These are phyloP conservation scores for Aspergillus udagawae DNA, from an alignment of 2,329 filamentous ascomycete genomes.

Conservation along the genomic window DNA sequence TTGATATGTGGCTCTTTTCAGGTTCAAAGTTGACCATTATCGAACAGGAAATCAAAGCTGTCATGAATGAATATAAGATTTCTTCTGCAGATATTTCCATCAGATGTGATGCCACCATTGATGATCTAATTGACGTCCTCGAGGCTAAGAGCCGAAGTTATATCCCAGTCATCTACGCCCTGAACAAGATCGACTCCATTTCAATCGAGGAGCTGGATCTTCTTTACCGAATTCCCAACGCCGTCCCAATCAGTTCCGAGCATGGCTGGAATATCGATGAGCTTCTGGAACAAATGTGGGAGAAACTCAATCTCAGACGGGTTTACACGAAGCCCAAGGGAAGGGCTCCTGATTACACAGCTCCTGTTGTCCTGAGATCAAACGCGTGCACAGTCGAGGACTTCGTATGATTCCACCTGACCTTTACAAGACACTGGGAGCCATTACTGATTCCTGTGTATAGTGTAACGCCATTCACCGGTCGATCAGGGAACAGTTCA, in stretches of 20 bases:
- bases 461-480: conserved; percentile 97
- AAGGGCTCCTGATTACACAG: conserved; percentile 83
- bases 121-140: conserved; percentile 92
- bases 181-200: conserved; percentile 99
- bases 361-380: conserved; percentile 83
- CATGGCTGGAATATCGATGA: conserved; percentile 98
- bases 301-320: conserved; percentile 83
- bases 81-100: conserved; percentile 96
- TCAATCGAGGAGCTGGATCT: conserved; percentile 96
- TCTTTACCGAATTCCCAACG: conserved; percentile 93
- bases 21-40: conserved; percentile 9
- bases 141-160: conserved; percentile 94
- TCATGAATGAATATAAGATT: conserved; percentile 96
- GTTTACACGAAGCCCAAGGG: conserved; percentile 99
- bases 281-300: conserved; percentile 97
- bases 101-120: conserved; percentile 93
- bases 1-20: background rate
- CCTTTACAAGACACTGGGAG: background rate
- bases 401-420: conserved; percentile 65
- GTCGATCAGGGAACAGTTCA: conserved; percentile 93
- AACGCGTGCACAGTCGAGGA: conserved; percentile 88
- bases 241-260: conserved; percentile 94
- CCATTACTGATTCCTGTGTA: conserved; percentile 28
- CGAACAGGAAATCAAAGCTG: conserved; percentile 82
- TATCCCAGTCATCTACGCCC: conserved; percentile 96